Evolutionary conservation across 768 basidiomycete species (phyloP), one percentile per base, ranked within the genome.

Genomic region (Gloeostereum incarnatum): DNA sequence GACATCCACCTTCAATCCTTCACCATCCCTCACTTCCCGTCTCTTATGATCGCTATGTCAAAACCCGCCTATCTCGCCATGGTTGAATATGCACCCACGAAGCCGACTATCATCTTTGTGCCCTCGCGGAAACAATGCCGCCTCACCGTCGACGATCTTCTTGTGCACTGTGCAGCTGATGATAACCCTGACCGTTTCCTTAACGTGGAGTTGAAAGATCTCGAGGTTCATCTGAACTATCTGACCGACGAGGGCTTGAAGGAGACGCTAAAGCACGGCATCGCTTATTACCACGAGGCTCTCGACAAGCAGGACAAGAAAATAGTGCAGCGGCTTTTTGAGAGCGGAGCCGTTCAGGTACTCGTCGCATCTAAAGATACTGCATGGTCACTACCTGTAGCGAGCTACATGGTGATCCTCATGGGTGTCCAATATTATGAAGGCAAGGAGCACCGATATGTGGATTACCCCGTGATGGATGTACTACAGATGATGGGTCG

Each of bases 391-490:
- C 67, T 99, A 5, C 93, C 96, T 0, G 79, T 96, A 13, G 78
- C 90, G 0, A 81, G 88, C 42, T 93, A 96, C 59, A 96, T 98
- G 90, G 93, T 97, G 30, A 81, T 99, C 55, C 90, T 99, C 49
- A 97, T 98, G 93, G 94, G 94, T n/a, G 92, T 97, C 1, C 96
- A 99, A 53, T 83, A 61, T 42, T 98, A 86, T 49, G 93, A 98
- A 57, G 94, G 94, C 53, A 88, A 91, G 59, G 96, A 99, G 51
- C 96, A 98, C 54, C 86, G 96, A 31, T 99, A 99, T 48, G 72
- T 93, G 47, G 96, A 98, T 58, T 97, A 98, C 54, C 92, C 94
- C 3, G 91, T 99, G 42, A 94, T 94, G 74, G 94, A 98, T 49
- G 87, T 99, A 5, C 73, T 98, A 1, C 96, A 98, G 55, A 98